Evolutionary conservation across 805 yeast genomes (phyloP).

Genomic region (Cyberlindnera xylosilytica): DNA sequence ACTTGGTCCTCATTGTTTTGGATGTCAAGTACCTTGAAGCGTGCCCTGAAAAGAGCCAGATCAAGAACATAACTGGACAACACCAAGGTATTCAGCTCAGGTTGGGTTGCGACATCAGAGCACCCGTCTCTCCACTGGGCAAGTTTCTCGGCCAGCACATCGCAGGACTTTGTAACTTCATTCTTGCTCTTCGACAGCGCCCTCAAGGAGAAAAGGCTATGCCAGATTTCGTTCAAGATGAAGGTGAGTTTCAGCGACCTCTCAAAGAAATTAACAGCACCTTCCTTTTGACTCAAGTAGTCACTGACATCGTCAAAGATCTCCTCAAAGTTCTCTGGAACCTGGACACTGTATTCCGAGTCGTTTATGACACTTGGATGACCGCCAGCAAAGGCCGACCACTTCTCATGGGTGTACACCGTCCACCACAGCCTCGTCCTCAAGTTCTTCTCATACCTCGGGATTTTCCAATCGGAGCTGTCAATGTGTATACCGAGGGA

Average conservation of each 20-base stretch:
- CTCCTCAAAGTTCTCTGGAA: conserved; percentile 4
- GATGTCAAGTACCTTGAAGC: conserved; percentile 4
- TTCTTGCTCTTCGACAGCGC: neutral
- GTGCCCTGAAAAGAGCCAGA: conserved; percentile 8
- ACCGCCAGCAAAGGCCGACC: conserved; percentile 12
- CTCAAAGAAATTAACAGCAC: conserved; percentile 3
- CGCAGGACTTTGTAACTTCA: neutral
- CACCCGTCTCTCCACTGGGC: conserved; percentile 4
- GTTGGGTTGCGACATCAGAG: neutral
- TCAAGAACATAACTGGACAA: conserved; percentile 9
- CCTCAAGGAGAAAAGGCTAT: conserved; percentile 5
- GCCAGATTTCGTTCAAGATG: conserved; percentile 8
- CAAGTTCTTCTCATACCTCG: conserved; percentile 9
- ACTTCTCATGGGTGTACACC: conserved; percentile 67
- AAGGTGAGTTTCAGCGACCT: conserved; percentile 8
- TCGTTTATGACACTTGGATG: conserved; percentile 11
- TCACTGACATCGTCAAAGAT: conserved; percentile 9
- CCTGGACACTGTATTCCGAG: conserved; percentile 6
- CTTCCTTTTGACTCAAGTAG: conserved; percentile 6
- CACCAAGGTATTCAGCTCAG: neutral
- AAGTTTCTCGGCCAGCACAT: neutral
- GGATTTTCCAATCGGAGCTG: conserved; percentile 13
- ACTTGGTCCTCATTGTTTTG: conserved; percentile 2
- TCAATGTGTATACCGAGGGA: conserved; percentile 12
- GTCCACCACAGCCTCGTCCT: conserved; percentile 81